Percentiles rank a stretch among this genome's conserved stretches.
Evolutionary conservation across 306 rosid species (phyloP).

Genomic region (Cicer judaicum): DNA sequence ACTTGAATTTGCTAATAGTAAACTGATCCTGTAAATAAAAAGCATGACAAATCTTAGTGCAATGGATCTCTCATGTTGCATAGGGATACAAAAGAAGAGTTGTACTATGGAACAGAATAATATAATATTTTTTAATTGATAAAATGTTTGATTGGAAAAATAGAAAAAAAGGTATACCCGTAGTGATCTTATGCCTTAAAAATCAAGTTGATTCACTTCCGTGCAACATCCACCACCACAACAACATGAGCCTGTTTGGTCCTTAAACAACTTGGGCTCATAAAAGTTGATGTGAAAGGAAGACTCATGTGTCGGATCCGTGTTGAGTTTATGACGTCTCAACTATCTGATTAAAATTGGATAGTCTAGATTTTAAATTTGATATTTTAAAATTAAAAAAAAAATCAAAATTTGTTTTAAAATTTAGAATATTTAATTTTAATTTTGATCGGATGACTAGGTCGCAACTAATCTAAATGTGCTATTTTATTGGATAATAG

Average conservation of each 20-base stretch:
- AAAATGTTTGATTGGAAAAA: conserved; percentile 49
- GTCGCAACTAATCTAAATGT: too few species aligned
- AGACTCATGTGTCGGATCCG: conserved; percentile 21
- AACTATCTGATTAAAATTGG: too few species aligned
- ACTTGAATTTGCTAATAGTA: conserved; percentile 43
- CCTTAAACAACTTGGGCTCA: conserved; percentile 44
- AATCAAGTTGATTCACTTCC: conserved; percentile 62
- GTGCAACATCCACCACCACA: conserved; percentile 58
- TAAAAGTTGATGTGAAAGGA: conserved; percentile 45
- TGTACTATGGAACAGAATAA: conserved; percentile 58
- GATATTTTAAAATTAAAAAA: too few species aligned
- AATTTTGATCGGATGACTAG: too few species aligned
- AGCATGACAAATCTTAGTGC: conserved; percentile 58
- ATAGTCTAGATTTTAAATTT: too few species aligned
- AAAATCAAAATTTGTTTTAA: too few species aligned
- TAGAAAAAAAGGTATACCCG: conserved; percentile 45
- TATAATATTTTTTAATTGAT: conserved; percentile 33
- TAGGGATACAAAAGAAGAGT: conserved; percentile 40
- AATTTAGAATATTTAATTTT: too few species aligned
- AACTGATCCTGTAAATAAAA: conserved; percentile 56
- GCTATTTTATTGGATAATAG: not conserved
- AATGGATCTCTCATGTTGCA: conserved; percentile 45
- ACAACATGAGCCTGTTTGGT: conserved; percentile 64
- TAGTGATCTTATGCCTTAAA: conserved; percentile 71
- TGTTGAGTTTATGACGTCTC: too few species aligned